Percentiles rank a stretch among this genome's conserved stretches.
Evolutionary conservation across 371 early-diverging fungal genomes (phyloP).

Genomic region (Apophysomyces ossiformis): DNA sequence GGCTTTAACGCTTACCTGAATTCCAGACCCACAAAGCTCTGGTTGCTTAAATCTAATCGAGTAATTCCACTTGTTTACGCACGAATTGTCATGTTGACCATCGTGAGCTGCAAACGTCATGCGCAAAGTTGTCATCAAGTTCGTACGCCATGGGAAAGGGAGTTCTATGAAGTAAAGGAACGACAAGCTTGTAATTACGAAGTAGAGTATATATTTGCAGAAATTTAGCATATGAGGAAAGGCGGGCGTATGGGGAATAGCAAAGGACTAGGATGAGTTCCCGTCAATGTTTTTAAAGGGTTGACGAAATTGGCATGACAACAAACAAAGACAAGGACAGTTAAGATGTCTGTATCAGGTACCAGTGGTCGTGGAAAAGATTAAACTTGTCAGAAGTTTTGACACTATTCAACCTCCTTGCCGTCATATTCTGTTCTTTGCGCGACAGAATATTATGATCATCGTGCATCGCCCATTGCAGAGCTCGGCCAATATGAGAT

Average conservation of each 20-base stretch:
- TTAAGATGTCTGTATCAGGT: too few relatives aligned
- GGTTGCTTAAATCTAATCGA: not conserved
- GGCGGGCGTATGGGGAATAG: not conserved
- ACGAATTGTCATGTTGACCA: not conserved
- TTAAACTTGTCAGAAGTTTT: too few relatives aligned
- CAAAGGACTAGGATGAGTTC: not conserved
- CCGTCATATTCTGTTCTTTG: too few relatives aligned
- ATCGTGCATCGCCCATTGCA: too few relatives aligned
- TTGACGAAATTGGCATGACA: too few relatives aligned
- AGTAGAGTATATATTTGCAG: not conserved
- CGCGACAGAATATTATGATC: too few relatives aligned
- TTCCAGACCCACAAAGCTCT: not conserved
- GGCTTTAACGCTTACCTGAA: not conserved
- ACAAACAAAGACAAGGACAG: too few relatives aligned
- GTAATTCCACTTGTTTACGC: not conserved
- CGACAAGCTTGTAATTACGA: not conserved
- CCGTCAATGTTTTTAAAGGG: too few relatives aligned
- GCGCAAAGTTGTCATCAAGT: not conserved
- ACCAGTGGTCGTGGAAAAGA: too few relatives aligned
- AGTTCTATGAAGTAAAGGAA: not conserved
- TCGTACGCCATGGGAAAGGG: not conserved
- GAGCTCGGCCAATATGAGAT: too few relatives aligned
- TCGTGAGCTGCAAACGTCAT: not conserved
- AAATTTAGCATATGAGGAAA: not conserved
- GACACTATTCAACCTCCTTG: too few relatives aligned